A percentile compares a stretch with the other conserved stretches of the same genome.
These are phyloP conservation scores for Colletotrichum eleusines DNA, from an alignment of 2,329 filamentous ascomycete genomes.

Conservation along the genomic window DNA sequence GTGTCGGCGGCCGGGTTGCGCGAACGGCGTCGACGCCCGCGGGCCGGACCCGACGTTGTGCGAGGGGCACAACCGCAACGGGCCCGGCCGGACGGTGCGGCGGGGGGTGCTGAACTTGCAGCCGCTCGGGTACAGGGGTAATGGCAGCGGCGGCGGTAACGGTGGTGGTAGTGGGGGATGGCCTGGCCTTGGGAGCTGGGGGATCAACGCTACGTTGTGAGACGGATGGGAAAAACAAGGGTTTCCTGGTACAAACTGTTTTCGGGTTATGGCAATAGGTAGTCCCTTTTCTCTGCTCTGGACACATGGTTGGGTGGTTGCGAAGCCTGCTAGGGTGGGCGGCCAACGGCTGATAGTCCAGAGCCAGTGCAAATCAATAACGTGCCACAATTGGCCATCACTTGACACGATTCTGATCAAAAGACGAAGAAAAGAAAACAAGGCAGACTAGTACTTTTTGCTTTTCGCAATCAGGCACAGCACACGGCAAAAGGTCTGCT, in stretches of 20 bases:
- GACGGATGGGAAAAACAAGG: not conserved
- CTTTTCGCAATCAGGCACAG: too few species aligned
- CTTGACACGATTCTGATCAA: too few species aligned
- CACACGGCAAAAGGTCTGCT: too few species aligned
- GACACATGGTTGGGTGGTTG: not conserved
- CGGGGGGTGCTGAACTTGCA: slow-evolving; percentile 13
- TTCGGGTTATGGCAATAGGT: slow-evolving; percentile 7
- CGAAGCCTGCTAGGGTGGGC: too few species aligned
- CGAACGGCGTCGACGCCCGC: slow-evolving; percentile 16
- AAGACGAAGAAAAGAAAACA: too few species aligned
- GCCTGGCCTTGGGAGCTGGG: slow-evolving; percentile 27
- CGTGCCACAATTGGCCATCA: too few species aligned
- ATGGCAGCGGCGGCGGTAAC: not conserved
- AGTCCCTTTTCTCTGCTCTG: not conserved
- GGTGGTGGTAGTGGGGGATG: slow-evolving; percentile 6
- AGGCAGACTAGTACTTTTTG: too few species aligned
- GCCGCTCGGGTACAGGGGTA: slow-evolving; percentile 17
- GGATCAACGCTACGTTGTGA: slow-evolving; percentile 31
- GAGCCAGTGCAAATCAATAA: too few species aligned
- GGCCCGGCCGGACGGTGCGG: slow-evolving; percentile 1
- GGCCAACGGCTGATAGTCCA: too few species aligned
- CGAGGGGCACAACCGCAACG: slow-evolving; percentile 26
- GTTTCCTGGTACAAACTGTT: slow-evolving; percentile 21
- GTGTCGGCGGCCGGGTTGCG: slow-evolving; percentile 31
- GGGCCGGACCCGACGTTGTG: slow-evolving; percentile 29